Evolutionary conservation across 768 basidiomycete genomes (phyloP).

Genomic region (Termitomyces sp.): DNA sequence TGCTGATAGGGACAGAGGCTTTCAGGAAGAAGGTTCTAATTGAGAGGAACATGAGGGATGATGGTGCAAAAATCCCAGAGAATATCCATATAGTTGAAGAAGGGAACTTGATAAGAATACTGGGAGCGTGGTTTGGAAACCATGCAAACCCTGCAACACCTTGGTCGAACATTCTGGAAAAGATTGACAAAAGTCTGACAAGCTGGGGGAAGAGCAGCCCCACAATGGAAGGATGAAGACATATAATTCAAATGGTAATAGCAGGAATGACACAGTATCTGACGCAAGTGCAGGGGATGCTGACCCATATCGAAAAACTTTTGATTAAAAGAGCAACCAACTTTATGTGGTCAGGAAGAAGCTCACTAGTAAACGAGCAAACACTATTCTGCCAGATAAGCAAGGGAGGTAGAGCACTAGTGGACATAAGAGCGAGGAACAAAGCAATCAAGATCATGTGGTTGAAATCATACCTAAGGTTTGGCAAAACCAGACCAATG

Average conservation of each 20-base stretch:
- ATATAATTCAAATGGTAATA: not conserved
- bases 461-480: too few species aligned
- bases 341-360: not conserved
- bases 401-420: too few species aligned
- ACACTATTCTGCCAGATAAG: too few species aligned
- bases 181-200: not conserved
- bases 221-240: too few species aligned
- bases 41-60: too few species aligned
- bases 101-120: not conserved
- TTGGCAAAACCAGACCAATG: too few species aligned
- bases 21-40: too few species aligned
- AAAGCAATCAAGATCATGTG: too few species aligned
- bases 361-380: too few species aligned
- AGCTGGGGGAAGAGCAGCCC: too few species aligned
- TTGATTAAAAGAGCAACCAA: not conserved
- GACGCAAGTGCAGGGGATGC: not conserved
- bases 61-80: not conserved
- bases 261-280: not conserved
- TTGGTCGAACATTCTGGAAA: not conserved
- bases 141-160: rapidly evolving
- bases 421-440: too few species aligned
- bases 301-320: not conserved
- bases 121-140: not conserved
- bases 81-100: not conserved
- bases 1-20: too few species aligned